Evolutionary conservation across 2,329 filamentous ascomycete species (phyloP).

Genomic region (Sclerotinia glacialis): DNA sequence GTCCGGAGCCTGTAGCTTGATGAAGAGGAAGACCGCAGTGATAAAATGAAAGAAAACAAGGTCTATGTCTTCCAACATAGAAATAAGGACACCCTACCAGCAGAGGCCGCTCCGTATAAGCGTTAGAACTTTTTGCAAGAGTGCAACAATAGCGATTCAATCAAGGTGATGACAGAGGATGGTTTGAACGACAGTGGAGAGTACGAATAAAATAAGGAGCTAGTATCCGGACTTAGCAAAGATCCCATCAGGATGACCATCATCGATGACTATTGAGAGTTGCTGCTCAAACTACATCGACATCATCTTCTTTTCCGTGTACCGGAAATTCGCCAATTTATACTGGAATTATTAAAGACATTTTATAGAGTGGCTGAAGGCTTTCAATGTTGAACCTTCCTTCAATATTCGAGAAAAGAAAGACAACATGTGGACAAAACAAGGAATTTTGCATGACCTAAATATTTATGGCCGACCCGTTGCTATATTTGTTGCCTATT

Average conservation of each 20-base stretch:
- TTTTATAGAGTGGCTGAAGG: background rate
- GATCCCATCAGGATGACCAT: background rate
- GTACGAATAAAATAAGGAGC: background rate
- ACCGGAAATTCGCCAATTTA: background rate
- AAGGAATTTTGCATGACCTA: background rate
- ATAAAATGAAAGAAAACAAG: background rate
- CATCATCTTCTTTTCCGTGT: background rate
- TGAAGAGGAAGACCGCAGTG: background rate
- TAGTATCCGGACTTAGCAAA: background rate
- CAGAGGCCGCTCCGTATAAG: background rate
- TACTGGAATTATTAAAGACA: background rate
- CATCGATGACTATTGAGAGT: background rate
- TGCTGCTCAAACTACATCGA: background rate
- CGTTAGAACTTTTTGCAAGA: background rate
- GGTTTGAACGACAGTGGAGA: background rate
- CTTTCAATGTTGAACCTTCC: background rate
- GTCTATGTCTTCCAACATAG: background rate
- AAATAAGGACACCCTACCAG: background rate
- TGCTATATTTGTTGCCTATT: background rate
- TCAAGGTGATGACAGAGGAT: background rate
- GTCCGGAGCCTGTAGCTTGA: background rate
- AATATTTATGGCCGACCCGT: background rate
- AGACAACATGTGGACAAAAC: background rate
- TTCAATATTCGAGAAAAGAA: background rate
- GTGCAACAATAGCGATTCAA: background rate